These are phyloP conservation scores for Trypanosoma congolense DNA, from an alignment of 208 protist genomes.

Conservation along the genomic window DNA sequence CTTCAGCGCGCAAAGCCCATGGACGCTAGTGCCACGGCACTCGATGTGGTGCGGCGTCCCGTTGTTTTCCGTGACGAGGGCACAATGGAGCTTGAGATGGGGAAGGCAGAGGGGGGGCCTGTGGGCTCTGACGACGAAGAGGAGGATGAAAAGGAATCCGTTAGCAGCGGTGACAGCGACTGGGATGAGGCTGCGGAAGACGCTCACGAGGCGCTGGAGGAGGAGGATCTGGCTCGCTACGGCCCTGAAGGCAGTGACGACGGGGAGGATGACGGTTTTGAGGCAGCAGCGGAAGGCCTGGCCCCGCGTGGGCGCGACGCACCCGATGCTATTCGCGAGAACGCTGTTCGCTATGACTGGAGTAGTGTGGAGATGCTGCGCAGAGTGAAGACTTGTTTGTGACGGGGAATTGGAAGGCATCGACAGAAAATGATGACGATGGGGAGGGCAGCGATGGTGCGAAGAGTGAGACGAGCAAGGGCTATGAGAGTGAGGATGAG, in stretches of 20 bases:
- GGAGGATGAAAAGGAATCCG: conserved; percentile 23
- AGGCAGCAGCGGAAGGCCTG: conserved; percentile 25
- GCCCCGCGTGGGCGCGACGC: conserved; percentile 62
- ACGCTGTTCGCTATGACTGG: conserved; percentile 51
- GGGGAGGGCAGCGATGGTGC: conserved; percentile 44
- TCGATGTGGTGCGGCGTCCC: conserved; percentile 67
- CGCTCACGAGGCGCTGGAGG: conserved; percentile 3
- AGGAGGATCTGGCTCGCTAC: conserved; percentile 21
- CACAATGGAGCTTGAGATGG: conserved; percentile 78
- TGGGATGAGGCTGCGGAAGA: conserved; percentile 28
- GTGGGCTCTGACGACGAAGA: conserved; percentile 47
- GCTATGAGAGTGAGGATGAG: conserved; percentile 84
- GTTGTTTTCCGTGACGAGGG: conserved; percentile 80
- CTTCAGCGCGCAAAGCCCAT: conserved; percentile 75
- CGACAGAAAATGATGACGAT: conserved; percentile 26
- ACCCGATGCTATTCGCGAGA: conserved; percentile 53
- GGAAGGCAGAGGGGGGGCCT: conserved; percentile 27
- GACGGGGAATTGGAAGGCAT: conserved; percentile 89
- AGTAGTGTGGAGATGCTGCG: conserved; percentile 37
- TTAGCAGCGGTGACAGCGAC: conserved; percentile 1
- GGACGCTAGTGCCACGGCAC: conserved; percentile 37
- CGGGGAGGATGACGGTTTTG: conserved; percentile 33
- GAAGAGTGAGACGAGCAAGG: conserved; percentile 47
- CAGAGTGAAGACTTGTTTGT: conserved; percentile 92
- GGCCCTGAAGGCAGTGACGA: conserved; percentile 28